A percentile compares a stretch with the other conserved stretches of the same genome.
Conservation (phyloP, 192 early-diverging fungal genomes). For the Entomortierella parvispora region DNA sequence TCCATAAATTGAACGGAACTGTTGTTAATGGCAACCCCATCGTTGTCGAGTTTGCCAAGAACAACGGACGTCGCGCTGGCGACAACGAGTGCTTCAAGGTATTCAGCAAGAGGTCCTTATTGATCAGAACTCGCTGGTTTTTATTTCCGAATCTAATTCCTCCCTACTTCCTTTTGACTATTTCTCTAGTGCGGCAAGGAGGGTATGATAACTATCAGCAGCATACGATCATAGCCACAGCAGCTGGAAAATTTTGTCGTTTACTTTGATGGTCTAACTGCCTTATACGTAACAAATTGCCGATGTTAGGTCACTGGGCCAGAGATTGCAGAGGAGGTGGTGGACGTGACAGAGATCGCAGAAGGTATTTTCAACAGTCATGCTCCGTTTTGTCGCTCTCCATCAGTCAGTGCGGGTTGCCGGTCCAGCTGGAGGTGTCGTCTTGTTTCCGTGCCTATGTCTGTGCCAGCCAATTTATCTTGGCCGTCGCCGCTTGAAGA, state of each 20-base stretch:
- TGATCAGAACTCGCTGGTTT: not conserved
- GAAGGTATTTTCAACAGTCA: conserved; percentile 49
- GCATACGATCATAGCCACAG: not conserved
- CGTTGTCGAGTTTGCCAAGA: conserved; percentile 68
- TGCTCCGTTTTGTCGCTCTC: conserved; percentile 9
- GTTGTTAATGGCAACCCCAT: conserved; percentile 53
- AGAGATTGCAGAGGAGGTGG: conserved; percentile 55
- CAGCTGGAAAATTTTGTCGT: not conserved
- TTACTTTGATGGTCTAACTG: too few relatives aligned
- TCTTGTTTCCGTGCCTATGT: not conserved
- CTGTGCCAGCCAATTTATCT: not conserved
- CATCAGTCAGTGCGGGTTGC: conserved; percentile 20
- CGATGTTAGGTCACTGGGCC: conserved; percentile 62
- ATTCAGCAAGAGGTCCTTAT: conserved; percentile 3
- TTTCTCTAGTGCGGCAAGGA: conserved; percentile 30
- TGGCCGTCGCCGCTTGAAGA: conserved; percentile 21
- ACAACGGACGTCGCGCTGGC: conserved; percentile 60
- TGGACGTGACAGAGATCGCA: conserved; percentile 44
- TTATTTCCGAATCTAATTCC: not conserved
- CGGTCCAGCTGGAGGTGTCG: conserved; percentile 11
- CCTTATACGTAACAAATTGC: too few relatives aligned
- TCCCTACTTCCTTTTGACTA: not conserved
- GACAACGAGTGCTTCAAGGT: conserved; percentile 62
- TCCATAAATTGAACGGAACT: conserved; percentile 51
- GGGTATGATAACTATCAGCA: conserved; percentile 6